A percentile compares a stretch with the other conserved stretches of the same genome.
Evolutionary conservation across 1,284 basidiomycete species (phyloP).

Genomic region (Boletus calvinii): DNA sequence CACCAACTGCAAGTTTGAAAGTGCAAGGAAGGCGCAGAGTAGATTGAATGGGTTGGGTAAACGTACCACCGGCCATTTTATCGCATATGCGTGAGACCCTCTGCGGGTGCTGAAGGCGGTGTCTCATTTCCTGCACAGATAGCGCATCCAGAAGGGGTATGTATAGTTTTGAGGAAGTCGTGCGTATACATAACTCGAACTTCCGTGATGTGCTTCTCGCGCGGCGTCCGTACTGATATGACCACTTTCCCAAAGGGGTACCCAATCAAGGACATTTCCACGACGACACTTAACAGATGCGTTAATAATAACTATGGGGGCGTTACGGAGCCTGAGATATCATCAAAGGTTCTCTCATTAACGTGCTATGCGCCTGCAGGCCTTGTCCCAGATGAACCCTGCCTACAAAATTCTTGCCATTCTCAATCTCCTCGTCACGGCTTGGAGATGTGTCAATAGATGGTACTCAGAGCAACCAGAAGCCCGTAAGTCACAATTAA

Average conservation of each 20-base stretch:
- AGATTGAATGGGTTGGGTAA: too few species aligned
- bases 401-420: background rate
- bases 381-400: background rate
- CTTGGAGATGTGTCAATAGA: constrained; percentile 7
- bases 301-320: background rate
- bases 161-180: too few species aligned
- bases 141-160: too few species aligned
- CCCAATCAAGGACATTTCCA: background rate
- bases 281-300: background rate
- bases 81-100: too few species aligned
- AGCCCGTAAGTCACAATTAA: background rate
- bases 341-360: background rate
- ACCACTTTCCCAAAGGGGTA: background rate
- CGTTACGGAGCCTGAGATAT: background rate
- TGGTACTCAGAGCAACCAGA: constrained; percentile 3
- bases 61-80: too few species aligned
- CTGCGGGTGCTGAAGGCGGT: too few species aligned
- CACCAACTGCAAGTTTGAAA: too few species aligned
- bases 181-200: too few species aligned
- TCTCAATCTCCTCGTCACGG: constrained; percentile 9
- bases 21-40: too few species aligned
- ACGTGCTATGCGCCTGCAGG: background rate
- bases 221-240: too few species aligned
- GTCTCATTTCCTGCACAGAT: too few species aligned
- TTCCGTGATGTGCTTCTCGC: too few species aligned